Evolutionary conservation across 805 yeast species (phyloP), one percentile per base, ranked within the genome.

Genomic region (Clavispora vitiphila): DNA sequence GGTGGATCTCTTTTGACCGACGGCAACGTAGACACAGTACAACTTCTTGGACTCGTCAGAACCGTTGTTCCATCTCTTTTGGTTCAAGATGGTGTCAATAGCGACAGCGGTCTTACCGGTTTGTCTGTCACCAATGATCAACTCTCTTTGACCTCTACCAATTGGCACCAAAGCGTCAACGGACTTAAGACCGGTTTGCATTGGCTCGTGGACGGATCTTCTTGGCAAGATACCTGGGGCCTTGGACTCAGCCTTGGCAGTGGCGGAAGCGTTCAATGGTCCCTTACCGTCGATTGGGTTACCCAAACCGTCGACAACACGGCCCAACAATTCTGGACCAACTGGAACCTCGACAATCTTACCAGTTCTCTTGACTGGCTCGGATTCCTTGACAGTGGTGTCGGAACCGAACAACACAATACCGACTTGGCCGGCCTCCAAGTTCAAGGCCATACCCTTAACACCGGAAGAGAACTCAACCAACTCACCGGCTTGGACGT

Each of bases 211-310:
- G 58, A 93, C 99, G 50, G 97, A 88, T 65, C 84, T 86, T 83
- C 99, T 91, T 79, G 99, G 99, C 73, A 93, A 82, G 66, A 93
- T 93, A 83, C 99, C 99, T 74, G 99, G 99, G 61, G 99, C 99
- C 81, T 93, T 93, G 61, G 91, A 86, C 81, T 93, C 96, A 61
- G 98, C 98, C 81, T 95, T 87, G 65, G 95, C 76, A 62, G 82
- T 75, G 64, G 82, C 79, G 66, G 78, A 81, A 61, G 95, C 77
- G 65, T 85, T 82, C 60, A 93, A 80, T 73, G 99, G 99, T 57
- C 99, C 99, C 80, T 93, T 93, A 78, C 98, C 99, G 69, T 93
- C 99, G 64, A 93, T 93, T 76, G 99, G 97, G 83, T 81, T 80
- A 80, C 99, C 99, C 64, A 93, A 81, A 67, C 98, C 99, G 67